A percentile compares a stretch with the other conserved stretches of the same genome.
Conservation (phyloP, 2,329 filamentous ascomycete genomes). For the Cytospora mali region DNA sequence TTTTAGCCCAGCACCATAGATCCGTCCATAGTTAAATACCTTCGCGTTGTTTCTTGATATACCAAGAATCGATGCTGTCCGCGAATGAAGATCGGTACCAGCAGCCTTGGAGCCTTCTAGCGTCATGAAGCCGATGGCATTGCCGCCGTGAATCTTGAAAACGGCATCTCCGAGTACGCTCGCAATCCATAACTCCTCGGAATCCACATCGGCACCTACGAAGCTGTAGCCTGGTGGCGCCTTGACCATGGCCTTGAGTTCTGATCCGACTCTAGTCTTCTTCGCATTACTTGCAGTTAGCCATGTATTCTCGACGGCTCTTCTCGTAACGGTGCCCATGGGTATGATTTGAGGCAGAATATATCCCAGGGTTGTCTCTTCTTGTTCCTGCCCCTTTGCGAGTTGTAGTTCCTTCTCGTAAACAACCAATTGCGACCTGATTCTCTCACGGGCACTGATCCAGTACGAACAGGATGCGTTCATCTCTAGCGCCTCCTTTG, state of each 20-base stretch:
- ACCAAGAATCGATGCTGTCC: constrained; percentile 87
- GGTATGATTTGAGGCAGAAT: constrained; percentile 95
- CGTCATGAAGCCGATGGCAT: constrained; percentile 98
- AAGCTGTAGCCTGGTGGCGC: constrained; percentile 90
- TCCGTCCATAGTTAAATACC: constrained; percentile 97
- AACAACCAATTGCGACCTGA: constrained; percentile 93
- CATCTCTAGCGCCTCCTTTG: constrained; percentile 96
- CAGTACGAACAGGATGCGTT: constrained; percentile 98
- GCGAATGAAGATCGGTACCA: constrained; percentile 91
- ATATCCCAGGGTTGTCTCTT: constrained; percentile 61
- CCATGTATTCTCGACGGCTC: constrained; percentile 98
- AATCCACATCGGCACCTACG: constrained; percentile 96
- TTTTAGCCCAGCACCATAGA: constrained; percentile 95
- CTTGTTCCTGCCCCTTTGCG: constrained; percentile 29
- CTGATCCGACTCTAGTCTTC: constrained; percentile 91
- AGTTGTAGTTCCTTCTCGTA: constrained; percentile 66
- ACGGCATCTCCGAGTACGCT: constrained; percentile 92
- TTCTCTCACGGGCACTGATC: constrained; percentile 93
- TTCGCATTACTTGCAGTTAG: constrained; percentile 97
- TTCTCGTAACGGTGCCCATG: constrained; percentile 95
- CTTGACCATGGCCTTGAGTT: constrained; percentile 94
- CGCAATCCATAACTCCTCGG: constrained; percentile 97
- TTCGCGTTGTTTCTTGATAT: constrained; percentile 96
- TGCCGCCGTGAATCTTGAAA: constrained; percentile 93
- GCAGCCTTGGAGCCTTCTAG: constrained; percentile 93